phyloP scores from a whole-genome alignment of 108 stramenopile genomes.

The Aurantiochytrium sp. region DNA sequence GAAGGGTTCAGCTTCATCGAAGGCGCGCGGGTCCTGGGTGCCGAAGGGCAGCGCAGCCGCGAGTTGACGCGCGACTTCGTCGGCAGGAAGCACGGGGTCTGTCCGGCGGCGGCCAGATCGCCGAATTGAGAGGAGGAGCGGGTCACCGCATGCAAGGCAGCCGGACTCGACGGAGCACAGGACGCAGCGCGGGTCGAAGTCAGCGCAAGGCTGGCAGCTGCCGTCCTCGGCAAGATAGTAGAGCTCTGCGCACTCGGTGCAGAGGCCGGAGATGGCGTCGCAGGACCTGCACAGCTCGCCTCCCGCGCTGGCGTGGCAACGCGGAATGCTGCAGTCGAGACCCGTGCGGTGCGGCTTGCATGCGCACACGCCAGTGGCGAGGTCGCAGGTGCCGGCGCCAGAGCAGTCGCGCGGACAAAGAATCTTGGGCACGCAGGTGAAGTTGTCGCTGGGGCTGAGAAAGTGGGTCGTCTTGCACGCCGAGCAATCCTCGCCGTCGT shows the following conservation, averaged over 20 bases:
- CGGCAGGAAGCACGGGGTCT: constrained; percentile 66
- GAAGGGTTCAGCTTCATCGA: constrained; percentile 65
- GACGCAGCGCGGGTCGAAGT: constrained; percentile 66
- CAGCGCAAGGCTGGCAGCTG: constrained; percentile 51
- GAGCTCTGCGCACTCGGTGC: constrained; percentile 61
- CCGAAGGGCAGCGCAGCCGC: constrained; percentile 67
- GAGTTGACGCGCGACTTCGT: constrained; percentile 64
- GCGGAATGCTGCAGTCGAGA: constrained; percentile 51
- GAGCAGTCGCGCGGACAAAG: constrained; percentile 68
- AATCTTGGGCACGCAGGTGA: constrained; percentile 62
- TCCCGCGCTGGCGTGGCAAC: not conserved
- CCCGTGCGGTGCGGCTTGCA: constrained; percentile 61
- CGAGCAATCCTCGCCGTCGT: constrained; percentile 64
- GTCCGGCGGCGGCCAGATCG: constrained; percentile 58
- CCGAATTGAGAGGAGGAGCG: constrained; percentile 63
- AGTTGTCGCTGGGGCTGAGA: constrained; percentile 18
- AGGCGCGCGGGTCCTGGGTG: constrained; percentile 56
- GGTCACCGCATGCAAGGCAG: constrained; percentile 65
- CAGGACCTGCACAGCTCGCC: not conserved
- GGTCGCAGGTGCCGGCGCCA: constrained; percentile 65
- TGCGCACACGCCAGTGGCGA: constrained; percentile 59
- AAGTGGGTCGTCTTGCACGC: constrained; percentile 60
- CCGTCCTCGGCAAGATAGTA: constrained; percentile 47
- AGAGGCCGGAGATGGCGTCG: constrained; percentile 53
- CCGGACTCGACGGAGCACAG: constrained; percentile 50